Evolutionary conservation across 2,329 filamentous ascomycete genomes (phyloP).

Genomic region (Nemania serpens): DNA sequence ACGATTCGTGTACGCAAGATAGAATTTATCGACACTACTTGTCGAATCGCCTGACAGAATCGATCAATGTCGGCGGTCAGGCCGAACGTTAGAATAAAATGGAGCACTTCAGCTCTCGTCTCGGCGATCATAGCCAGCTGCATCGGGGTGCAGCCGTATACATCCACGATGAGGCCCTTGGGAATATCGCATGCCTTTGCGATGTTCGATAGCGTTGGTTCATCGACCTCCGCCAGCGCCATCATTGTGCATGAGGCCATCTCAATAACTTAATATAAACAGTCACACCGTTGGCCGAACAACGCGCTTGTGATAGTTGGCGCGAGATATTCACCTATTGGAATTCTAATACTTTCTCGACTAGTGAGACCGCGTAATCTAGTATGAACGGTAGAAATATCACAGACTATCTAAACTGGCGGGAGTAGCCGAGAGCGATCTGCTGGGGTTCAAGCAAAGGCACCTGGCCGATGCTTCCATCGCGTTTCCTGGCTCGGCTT

Average conservation of each 20-base stretch:
- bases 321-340: background rate
- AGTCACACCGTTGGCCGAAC: background rate
- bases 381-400: background rate
- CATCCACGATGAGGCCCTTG: slow-evolving; percentile 16
- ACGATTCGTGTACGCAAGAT: slow-evolving; percentile 27
- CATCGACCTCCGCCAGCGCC: slow-evolving; percentile 10
- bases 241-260: background rate
- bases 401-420: background rate
- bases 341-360: background rate
- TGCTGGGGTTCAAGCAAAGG: background rate
- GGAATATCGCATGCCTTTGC: slow-evolving; percentile 16
- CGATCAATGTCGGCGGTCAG: slow-evolving; percentile 11
- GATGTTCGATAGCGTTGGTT: slow-evolving; percentile 8
- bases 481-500: too few species aligned
- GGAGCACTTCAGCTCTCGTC: slow-evolving; percentile 7
- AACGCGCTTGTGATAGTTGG: background rate
- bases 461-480: too few species aligned
- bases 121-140: slow-evolving; percentile 22
- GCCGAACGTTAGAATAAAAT: slow-evolving; percentile 8
- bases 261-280: background rate
- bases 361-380: background rate
- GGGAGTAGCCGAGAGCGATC: background rate
- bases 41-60: slow-evolving; percentile 18
- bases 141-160: slow-evolving; percentile 27
- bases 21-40: slow-evolving; percentile 19